These are phyloP conservation scores for Marasmius oreades DNA, from an alignment of 1,284 basidiomycete species.

Conservation along the genomic window DNA sequence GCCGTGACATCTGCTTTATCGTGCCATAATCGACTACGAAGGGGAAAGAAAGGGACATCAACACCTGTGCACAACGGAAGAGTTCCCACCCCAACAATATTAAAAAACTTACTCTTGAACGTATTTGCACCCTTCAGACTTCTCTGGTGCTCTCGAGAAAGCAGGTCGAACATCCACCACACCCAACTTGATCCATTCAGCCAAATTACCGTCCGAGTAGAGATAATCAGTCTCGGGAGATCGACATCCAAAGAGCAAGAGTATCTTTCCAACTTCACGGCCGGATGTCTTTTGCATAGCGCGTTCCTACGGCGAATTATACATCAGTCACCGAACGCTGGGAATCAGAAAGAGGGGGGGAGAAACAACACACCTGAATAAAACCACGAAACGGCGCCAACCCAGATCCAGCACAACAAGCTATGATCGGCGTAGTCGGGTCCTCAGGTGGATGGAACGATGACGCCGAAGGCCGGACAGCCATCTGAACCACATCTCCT, in stretches of 20 bases:
- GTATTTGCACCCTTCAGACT: conserved; percentile 43
- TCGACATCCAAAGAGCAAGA: conserved; percentile 51
- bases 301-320: conserved; percentile 36
- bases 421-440: conserved; percentile 39
- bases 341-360: neutral
- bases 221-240: conserved; percentile 41
- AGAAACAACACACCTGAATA: conserved; percentile 23
- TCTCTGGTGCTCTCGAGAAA: conserved; percentile 37
- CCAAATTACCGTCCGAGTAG: conserved; percentile 39
- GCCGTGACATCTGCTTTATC: conserved; percentile 35
- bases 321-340: neutral
- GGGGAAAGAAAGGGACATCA: conserved; percentile 1
- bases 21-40: conserved; percentile 46
- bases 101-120: conserved; percentile 42
- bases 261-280: conserved; percentile 36
- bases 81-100: neutral
- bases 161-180: conserved; percentile 48
- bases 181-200: conserved; percentile 40
- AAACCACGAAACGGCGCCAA: conserved; percentile 54
- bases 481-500: conserved; percentile 43
- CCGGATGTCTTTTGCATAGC: conserved; percentile 45
- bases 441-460: conserved; percentile 48
- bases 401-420: conserved; percentile 49
- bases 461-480: conserved; percentile 37
- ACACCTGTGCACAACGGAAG: neutral